Base-by-base conservation (phyloP, 139 green algal species). In the Ettlia oleoabundans region DNA sequence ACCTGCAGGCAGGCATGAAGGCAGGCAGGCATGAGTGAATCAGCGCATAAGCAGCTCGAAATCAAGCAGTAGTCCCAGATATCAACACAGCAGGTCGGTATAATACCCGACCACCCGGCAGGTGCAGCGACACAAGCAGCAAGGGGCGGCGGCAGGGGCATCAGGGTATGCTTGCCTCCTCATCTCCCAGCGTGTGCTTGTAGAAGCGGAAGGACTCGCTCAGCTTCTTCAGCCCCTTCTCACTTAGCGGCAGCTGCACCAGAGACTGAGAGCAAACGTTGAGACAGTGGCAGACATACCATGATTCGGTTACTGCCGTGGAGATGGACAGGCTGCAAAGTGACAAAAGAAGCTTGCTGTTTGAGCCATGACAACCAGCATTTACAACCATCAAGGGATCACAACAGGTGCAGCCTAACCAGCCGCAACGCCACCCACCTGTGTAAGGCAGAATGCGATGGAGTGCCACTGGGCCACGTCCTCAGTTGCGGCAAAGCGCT, bases 401-500 rank as follows among this genome's bases (percentile, higher is more conserved):
- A 22, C 37, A 73, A 4, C 33, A 47, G 66, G 32, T 55, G 13
- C 13, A 15, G 13, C 3, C 40, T n/a, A 64, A 72, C 35, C 15
- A 9, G 55, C 21, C 15, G 55, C 18, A 15, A 65, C 18, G 55
- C 55, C 42, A 28, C 22, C 51, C 51, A 79, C 73, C 88, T 93
- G 88, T 0, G 74, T 84, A 13, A 98, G 80, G 88, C 94, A 98
- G 86, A 93, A 96, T n/a, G 94, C 95, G 35, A 98, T 86, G 72
- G 92, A 85, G 52, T 91, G 90, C 95, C 91, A 96, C 83, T 95
- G 88, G 21, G 40, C 43, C 19, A 33, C 35, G 43, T 89, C 78
- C 30, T 86, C 61, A 33, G 51, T 74, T 65, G 76, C 47, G 26
- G 82, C 81, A 81, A 96, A 95, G 32, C 94, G 88, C 64, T 89